Evolutionary conservation across 768 basidiomycete species (phyloP), one percentile per base, ranked within the genome.

Genomic region (Zangia roseola): DNA sequence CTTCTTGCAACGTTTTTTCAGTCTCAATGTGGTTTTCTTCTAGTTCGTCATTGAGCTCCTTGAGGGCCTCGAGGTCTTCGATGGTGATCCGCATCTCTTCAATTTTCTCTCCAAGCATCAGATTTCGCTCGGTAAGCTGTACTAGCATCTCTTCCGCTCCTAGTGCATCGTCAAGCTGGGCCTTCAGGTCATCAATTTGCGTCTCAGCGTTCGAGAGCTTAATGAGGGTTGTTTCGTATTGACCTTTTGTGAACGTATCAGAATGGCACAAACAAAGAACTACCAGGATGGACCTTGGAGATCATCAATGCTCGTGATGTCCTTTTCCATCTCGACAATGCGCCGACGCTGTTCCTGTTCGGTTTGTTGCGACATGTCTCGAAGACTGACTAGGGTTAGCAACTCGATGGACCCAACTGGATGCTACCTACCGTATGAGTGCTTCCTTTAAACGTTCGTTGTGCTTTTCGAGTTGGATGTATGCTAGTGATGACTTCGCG

Each of bases 111-210:
- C 91, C 87, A 39, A 97, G 80, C 70, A 87, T 80, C 17, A 97
- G 77, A 62, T 97, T 98, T 5, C 94, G 83, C 59, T 97, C 95
- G 0, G 95, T 99, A 38, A 99, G 77, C 59, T 91, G 88, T 19
- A 97, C 92, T 13, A 98, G 81, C 80, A 99, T 88, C 52, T 99
- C 97, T 66, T 98, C 95, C 0, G 94, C 94, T 14, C 91, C 92
- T 2, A 95, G 74, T 0, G 97, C 92, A 66, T 94, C 94, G 59
- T 99, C 97, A 3, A 98, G 81, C 65, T 98, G 95, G 10, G 83
- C 60, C 66, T 98, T 97, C 52, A 99, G 81, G 49, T 95, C 91
- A 53, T 95, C 95, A 25, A 98, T 86, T 57, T 95, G 91, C 6
- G 79, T 78, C 60, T 97, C 94, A 4, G 97, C 92, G 59, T 92